phyloP scores from a whole-genome alignment of 768 basidiomycete species.

The Russula sp. region DNA sequence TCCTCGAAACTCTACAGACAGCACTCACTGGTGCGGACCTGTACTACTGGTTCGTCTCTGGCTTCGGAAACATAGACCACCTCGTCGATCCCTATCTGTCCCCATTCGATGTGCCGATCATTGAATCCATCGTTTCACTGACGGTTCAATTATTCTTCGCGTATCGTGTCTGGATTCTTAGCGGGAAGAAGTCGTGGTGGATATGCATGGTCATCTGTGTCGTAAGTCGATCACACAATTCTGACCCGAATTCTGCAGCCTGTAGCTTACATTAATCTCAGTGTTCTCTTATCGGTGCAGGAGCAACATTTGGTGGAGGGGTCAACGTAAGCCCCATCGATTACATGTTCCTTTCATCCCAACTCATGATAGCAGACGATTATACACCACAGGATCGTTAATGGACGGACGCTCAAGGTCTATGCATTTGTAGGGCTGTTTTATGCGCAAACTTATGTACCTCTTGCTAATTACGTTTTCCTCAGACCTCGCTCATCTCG shows the following conservation, averaged over 20 bases:
- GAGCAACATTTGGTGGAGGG: background rate
- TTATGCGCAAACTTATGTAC: background rate
- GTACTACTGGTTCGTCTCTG: conserved; percentile 7
- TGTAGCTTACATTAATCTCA: background rate
- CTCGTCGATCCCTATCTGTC: background rate
- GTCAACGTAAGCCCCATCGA: background rate
- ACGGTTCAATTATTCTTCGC: conserved; percentile 8
- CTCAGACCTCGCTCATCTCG: background rate
- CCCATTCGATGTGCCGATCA: conserved; percentile 2
- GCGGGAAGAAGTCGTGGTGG: background rate
- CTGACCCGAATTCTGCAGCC: background rate
- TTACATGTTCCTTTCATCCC: too few species aligned
- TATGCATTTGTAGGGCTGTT: background rate
- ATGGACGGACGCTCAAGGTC: background rate
- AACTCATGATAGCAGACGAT: background rate
- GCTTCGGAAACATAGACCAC: conserved; percentile 19
- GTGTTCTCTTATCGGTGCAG: background rate
- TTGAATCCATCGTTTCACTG: background rate
- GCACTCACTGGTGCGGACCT: conserved; percentile 4
- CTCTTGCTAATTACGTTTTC: background rate
- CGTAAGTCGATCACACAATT: background rate
- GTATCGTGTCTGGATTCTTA: conserved; percentile 15
- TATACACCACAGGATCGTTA: background rate
- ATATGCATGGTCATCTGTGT: background rate
- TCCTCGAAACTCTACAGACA: conserved; percentile 10